Percentiles rank a stretch among this genome's conserved stretches.
phyloP scores from a whole-genome alignment of 1,284 basidiomycete species.

The Lignosus rhinocerotis region DNA sequence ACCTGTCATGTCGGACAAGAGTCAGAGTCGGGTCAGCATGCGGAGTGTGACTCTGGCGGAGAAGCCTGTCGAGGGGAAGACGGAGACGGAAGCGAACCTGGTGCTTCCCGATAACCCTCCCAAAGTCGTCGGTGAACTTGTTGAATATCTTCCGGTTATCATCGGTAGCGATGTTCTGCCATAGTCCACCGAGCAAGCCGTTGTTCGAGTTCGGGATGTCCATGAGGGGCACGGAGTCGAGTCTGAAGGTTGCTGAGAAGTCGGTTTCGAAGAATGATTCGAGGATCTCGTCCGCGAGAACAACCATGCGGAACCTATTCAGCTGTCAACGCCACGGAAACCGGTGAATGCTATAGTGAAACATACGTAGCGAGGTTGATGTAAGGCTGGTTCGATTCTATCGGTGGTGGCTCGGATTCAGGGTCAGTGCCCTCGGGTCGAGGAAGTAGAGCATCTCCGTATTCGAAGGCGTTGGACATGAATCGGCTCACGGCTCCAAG shows the following conservation, averaged over 20 bases:
- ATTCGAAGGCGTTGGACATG: conserved; percentile 97
- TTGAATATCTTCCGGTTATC: conserved; percentile 86
- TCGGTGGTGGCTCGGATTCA: conserved; percentile 48
- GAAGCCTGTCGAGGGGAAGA: not conserved
- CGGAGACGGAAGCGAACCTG: conserved; percentile 48
- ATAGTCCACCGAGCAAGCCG: conserved; percentile 80
- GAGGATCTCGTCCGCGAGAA: conserved; percentile 90
- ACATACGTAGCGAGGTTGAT: conserved; percentile 80
- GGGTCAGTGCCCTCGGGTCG: conserved; percentile 45
- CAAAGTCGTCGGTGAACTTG: conserved; percentile 89
- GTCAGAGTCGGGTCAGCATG: not conserved
- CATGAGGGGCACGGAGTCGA: conserved; percentile 72
- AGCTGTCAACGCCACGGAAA: not conserved
- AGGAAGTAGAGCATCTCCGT: conserved; percentile 82
- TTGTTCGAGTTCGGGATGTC: conserved; percentile 57
- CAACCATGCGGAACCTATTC: conserved; percentile 94
- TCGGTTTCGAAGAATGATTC: conserved; percentile 95
- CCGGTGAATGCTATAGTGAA: not conserved
- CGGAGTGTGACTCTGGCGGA: not conserved
- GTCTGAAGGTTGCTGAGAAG: conserved; percentile 82
- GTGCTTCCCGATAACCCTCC: conserved; percentile 90
- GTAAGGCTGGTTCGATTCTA: conserved; percentile 80
- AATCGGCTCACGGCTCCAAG: conserved; percentile 94
- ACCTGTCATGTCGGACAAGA: conserved; percentile 44
- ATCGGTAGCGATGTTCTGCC: conserved; percentile 86